Evolutionary conservation across 257 asterid species (phyloP).

Genomic region (Eustoma russellianum): DNA sequence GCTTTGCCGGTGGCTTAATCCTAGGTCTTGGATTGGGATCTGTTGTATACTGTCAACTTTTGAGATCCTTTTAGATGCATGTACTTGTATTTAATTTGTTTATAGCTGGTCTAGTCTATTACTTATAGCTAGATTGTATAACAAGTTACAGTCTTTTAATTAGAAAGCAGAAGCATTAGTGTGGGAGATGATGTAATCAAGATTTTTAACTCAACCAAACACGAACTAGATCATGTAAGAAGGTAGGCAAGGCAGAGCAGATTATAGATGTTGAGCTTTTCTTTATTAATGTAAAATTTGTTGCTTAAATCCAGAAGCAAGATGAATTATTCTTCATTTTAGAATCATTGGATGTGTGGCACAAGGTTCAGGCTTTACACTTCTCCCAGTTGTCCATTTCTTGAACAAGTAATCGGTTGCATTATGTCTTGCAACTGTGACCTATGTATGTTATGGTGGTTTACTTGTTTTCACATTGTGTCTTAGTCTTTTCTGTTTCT

Average conservation of each 20-base stretch:
- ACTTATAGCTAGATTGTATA: conserved; percentile 14
- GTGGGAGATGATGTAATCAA: conserved; percentile 11
- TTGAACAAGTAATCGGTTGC: not conserved
- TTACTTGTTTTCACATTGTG: not conserved
- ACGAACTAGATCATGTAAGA: conserved; percentile 7
- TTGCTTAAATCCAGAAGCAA: conserved; percentile 2
- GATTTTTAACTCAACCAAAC: conserved; percentile 10
- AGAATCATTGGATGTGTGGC: not conserved
- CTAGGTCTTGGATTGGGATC: conserved; percentile 16
- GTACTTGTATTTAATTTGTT: conserved; percentile 15
- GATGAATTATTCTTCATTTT: conserved; percentile 1
- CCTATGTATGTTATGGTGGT: not conserved
- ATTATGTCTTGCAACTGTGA: not conserved
- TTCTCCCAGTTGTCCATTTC: not conserved
- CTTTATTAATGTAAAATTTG: conserved; percentile 5
- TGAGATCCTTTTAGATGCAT: conserved; percentile 16
- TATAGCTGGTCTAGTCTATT: conserved; percentile 12
- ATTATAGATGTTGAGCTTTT: conserved; percentile 3
- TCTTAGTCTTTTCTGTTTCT: no score
- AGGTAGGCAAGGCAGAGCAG: conserved; percentile 7
- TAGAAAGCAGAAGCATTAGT: conserved; percentile 7
- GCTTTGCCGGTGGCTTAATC: conserved; percentile 8
- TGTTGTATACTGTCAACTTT: conserved; percentile 20
- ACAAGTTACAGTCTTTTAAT: conserved; percentile 12
- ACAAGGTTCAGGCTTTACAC: no score